Conservation (phyloP, 139 green algal species). For the Chlorella sorokiniana region DNA sequence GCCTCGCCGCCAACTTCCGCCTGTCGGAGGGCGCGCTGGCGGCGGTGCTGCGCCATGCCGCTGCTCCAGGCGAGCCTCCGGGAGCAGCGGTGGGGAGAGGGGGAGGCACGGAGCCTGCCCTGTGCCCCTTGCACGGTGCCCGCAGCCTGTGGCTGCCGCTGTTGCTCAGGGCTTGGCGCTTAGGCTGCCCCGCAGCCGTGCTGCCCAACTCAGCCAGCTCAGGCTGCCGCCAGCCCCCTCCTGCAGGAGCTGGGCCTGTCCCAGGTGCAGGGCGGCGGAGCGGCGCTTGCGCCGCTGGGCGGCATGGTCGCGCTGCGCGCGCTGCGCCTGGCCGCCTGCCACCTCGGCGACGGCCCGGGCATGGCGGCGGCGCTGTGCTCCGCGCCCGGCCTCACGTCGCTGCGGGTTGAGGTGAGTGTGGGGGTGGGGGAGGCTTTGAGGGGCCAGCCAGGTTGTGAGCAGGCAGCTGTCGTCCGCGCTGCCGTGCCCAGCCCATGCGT, state of each 20-base stretch:
- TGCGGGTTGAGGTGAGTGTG: slow-evolving; percentile 2
- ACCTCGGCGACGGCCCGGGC: slow-evolving; percentile 7
- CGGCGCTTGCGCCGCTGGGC: slow-evolving; percentile 8
- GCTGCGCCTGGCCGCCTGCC: slow-evolving; percentile 7
- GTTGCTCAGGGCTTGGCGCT: no score
- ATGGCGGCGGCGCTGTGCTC: slow-evolving; percentile 2
- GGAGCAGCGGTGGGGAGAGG: neutral
- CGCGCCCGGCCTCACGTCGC: neutral
- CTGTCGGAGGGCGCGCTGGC: slow-evolving; percentile 2
- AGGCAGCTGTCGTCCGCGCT: neutral
- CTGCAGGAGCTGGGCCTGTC: slow-evolving; percentile 19
- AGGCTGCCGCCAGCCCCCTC: no score
- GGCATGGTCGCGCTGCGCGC: neutral
- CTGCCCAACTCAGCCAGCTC: no score
- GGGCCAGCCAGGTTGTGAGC: neutral
- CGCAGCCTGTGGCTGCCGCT: no score
- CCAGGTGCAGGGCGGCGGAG: slow-evolving; percentile 27
- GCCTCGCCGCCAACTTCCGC: slow-evolving; percentile 7
- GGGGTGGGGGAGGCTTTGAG: neutral
- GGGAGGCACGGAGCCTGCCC: neutral
- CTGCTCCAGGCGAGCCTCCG: neutral
- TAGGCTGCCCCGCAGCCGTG: no score
- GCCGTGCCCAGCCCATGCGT: neutral
- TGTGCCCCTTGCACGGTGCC: neutral
- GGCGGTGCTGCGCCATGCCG: slow-evolving; percentile 24